phyloP scores from a whole-genome alignment of 2,329 filamentous ascomycete species.

The Xylogone sp. region DNA sequence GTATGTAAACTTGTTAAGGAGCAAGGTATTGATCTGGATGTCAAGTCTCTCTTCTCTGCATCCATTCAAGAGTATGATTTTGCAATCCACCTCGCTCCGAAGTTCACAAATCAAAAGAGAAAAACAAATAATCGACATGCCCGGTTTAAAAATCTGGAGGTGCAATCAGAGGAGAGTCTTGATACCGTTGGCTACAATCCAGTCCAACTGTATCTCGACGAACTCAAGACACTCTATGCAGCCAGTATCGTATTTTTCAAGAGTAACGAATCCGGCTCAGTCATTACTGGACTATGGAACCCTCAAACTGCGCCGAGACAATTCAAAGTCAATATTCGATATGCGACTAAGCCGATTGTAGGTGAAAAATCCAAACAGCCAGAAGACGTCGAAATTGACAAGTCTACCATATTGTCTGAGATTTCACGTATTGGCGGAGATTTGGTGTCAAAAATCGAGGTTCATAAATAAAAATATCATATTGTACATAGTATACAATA shows the following conservation, averaged over 20 bases:
- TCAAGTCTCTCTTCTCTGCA: slow-evolving; percentile 65
- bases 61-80: slow-evolving; percentile 80
- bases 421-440: slow-evolving; percentile 66
- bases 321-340: slow-evolving; percentile 70
- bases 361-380: slow-evolving; percentile 34
- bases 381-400: slow-evolving; percentile 59
- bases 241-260: slow-evolving; percentile 77
- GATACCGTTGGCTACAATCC: slow-evolving; percentile 55
- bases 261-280: slow-evolving; percentile 52
- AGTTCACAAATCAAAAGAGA: slow-evolving; percentile 28
- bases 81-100: slow-evolving; percentile 59
- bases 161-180: slow-evolving; percentile 41
- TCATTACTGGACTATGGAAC: slow-evolving; percentile 64
- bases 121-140: slow-evolving; percentile 34
- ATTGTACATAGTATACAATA: background rate
- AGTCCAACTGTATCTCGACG: slow-evolving; percentile 57
- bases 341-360: slow-evolving; percentile 55
- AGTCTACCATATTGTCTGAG: slow-evolving; percentile 64
- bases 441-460: slow-evolving; percentile 65
- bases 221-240: slow-evolving; percentile 64
- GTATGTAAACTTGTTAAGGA: slow-evolving; percentile 60
- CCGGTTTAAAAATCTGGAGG: slow-evolving; percentile 80
- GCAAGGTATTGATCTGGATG: slow-evolving; percentile 48
- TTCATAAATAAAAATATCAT: slow-evolving; percentile 1
- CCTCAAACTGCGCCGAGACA: slow-evolving; percentile 44